Percentiles rank a stretch among this genome's conserved stretches.
Evolutionary conservation across 2,329 filamentous ascomycete species (phyloP).

Genomic region (Cladosporium austrohemisphaericum): DNA sequence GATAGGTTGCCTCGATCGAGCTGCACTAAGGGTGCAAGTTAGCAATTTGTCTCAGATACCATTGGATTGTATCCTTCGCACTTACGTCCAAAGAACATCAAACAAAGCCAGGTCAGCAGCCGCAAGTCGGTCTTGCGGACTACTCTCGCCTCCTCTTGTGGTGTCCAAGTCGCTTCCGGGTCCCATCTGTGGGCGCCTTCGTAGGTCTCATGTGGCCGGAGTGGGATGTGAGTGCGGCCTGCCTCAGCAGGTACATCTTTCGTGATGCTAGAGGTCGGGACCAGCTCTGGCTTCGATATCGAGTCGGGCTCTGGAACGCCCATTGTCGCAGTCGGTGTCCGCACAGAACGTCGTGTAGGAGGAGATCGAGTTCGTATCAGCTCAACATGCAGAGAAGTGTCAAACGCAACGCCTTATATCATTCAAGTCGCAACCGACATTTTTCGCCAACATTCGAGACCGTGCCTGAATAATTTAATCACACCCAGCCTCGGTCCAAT

Average conservation of each 20-base stretch:
- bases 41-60: not conserved
- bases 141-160: conserved; percentile 48
- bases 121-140: conserved; percentile 43
- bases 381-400: not conserved
- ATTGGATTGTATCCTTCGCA: conserved; percentile 41
- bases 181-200: conserved; percentile 60
- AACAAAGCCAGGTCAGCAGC: conserved; percentile 51
- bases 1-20: conserved; percentile 49
- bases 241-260: conserved; percentile 1
- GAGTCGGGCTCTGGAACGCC: not conserved
- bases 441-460: not conserved
- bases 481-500: conserved; percentile 1
- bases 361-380: not conserved
- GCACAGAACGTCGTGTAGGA: not conserved
- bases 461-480: not conserved
- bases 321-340: not conserved
- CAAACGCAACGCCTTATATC: not conserved
- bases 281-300: conserved; percentile 7
- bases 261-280: not conserved
- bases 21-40: conserved; percentile 31
- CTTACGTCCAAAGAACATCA: conserved; percentile 54
- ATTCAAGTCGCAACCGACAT: no score
- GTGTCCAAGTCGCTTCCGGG: conserved; percentile 54
- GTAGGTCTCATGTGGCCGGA: conserved; percentile 48
- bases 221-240: conserved; percentile 6